Conservation (phyloP, 1,284 basidiomycete species). For the Heterobasidion occidentale region DNA sequence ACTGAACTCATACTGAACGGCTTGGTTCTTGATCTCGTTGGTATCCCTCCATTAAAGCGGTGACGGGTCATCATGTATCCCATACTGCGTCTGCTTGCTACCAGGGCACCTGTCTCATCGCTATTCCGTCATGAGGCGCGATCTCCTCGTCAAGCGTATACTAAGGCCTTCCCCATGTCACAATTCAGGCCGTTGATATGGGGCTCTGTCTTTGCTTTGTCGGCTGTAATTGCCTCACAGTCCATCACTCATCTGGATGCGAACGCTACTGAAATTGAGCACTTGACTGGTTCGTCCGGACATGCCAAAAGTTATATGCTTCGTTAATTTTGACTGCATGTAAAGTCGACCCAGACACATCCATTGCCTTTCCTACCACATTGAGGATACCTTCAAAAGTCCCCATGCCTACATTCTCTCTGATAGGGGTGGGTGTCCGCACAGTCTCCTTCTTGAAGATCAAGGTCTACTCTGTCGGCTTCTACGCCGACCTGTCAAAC, state of each 20-base stretch:
- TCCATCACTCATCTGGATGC: constrained; percentile 31
- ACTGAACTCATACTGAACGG: too few species aligned
- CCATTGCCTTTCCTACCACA: constrained; percentile 61
- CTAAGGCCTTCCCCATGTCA: background rate
- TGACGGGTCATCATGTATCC: too few species aligned
- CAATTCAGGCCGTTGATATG: constrained; percentile 17
- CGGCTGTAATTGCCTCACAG: constrained; percentile 22
- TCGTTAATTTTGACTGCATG: background rate
- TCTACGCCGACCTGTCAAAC: constrained; percentile 73
- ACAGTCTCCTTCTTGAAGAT: constrained; percentile 80
- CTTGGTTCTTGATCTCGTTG: too few species aligned
- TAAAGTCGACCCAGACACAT: constrained; percentile 62
- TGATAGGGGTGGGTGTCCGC: constrained; percentile 78
- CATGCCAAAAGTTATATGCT: background rate
- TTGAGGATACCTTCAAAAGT: constrained; percentile 55
- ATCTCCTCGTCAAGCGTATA: too few species aligned
- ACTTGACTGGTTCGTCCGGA: constrained; percentile 16
- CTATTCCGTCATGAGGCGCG: too few species aligned
- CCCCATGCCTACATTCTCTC: constrained; percentile 49
- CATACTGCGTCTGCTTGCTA: too few species aligned
- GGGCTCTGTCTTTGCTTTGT: constrained; percentile 26
- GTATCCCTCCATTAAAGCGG: too few species aligned
- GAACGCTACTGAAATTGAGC: constrained; percentile 10
- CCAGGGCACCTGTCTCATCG: too few species aligned
- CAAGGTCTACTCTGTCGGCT: constrained; percentile 79